Conservation (phyloP, 2,329 filamentous ascomycete species). For the Albifimbria verrucaria region DNA sequence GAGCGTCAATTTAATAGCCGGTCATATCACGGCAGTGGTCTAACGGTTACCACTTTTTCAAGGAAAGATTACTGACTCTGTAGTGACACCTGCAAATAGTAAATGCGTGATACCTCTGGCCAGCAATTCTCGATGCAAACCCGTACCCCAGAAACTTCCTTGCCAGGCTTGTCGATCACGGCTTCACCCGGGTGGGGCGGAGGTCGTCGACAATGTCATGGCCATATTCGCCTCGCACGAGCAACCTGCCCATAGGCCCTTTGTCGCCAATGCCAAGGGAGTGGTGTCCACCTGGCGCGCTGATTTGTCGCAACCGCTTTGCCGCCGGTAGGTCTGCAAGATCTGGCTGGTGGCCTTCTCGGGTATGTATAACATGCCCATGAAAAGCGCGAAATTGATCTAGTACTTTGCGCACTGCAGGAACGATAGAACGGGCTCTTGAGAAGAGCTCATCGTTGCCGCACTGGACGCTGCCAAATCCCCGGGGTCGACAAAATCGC, state of each 20-base stretch:
- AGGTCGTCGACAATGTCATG: conserved; percentile 55
- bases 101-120: conserved; percentile 55
- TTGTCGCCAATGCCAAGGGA: conserved; percentile 45
- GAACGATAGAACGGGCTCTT: conserved; percentile 35
- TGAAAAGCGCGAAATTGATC: neutral
- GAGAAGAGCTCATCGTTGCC: conserved; percentile 31
- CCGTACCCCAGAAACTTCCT: conserved; percentile 57
- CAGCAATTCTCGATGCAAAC: conserved; percentile 48
- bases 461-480: conserved; percentile 47
- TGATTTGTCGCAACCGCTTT: conserved; percentile 46
- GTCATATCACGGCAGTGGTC: too few species aligned
- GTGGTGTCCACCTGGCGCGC: conserved; percentile 37
- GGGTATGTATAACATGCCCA: conserved; percentile 32
- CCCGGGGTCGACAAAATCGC: conserved; percentile 43
- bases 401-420: conserved; percentile 38
- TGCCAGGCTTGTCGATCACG: conserved; percentile 57
- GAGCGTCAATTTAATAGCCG: conserved; percentile 51
- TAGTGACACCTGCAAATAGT: conserved; percentile 55
- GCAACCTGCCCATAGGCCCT: conserved; percentile 49
- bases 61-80: conserved; percentile 49
- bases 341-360: conserved; percentile 50
- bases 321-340: conserved; percentile 50
- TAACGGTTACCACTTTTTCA: too few species aligned
- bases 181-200: conserved; percentile 46
- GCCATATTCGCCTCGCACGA: conserved; percentile 51